Evolutionary conservation across 2,329 filamentous ascomycete genomes (phyloP).

Genomic region (Lachnellula cervina): DNA sequence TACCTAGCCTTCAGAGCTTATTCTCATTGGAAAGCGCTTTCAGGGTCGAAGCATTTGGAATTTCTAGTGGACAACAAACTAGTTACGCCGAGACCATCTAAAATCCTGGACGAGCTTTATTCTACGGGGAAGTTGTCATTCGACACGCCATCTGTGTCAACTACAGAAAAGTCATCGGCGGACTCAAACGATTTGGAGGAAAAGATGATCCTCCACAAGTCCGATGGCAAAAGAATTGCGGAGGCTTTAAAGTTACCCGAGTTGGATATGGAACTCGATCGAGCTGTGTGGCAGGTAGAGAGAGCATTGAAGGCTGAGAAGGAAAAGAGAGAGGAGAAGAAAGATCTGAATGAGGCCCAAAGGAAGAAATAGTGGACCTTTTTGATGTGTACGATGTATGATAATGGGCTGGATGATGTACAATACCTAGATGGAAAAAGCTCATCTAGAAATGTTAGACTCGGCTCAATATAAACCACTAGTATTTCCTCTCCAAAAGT

Average conservation of each 20-base stretch:
- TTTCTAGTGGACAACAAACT: constrained; percentile 73
- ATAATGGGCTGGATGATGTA: neutral
- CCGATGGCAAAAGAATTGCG: constrained; percentile 54
- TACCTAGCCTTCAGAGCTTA: constrained; percentile 88
- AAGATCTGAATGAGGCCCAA: constrained; percentile 14
- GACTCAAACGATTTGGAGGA: constrained; percentile 29
- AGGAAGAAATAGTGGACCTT: constrained; percentile 14
- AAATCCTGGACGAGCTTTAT: constrained; percentile 72
- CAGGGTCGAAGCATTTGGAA: constrained; percentile 78
- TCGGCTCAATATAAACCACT: neutral
- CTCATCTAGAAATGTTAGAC: constrained; percentile 3
- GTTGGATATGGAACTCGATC: constrained; percentile 66
- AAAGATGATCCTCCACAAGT: constrained; percentile 42
- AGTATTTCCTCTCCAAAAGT: neutral
- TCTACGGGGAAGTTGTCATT: constrained; percentile 22
- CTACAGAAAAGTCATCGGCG: constrained; percentile 4
- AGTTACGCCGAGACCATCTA: constrained; percentile 60
- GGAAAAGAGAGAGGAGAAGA: constrained; percentile 23
- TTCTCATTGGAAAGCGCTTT: constrained; percentile 84
- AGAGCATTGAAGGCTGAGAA: constrained; percentile 28
- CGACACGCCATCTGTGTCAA: neutral
- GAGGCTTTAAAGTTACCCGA: constrained; percentile 63
- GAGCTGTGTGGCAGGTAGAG: constrained; percentile 71
- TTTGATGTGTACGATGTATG: neutral
- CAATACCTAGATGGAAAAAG: neutral